phyloP scores from a whole-genome alignment of 257 asterid species.

The Salvia splendens region DNA sequence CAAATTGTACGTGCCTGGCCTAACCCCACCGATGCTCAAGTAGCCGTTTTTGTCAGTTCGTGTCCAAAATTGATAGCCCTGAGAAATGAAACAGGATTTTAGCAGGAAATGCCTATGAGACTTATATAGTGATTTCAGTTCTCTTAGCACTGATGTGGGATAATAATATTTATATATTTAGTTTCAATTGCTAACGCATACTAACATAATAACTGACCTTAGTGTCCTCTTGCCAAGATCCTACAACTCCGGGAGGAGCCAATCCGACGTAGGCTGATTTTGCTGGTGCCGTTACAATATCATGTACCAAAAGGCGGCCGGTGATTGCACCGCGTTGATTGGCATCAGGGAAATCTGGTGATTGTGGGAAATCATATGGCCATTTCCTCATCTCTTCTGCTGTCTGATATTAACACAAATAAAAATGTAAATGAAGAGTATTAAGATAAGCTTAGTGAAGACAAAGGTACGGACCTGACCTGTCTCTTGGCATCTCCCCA shows the following conservation, averaged over 20 bases:
- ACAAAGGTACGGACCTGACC: slow-evolving; percentile 31
- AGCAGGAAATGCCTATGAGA: too few relatives aligned
- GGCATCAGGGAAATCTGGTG: slow-evolving; percentile 50
- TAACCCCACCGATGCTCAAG: too few relatives aligned
- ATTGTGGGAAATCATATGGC: slow-evolving; percentile 78
- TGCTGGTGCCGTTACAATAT: slow-evolving; percentile 40
- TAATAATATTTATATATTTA: too few relatives aligned
- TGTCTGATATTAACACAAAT: slow-evolving; percentile 28
- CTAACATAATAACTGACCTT: background rate
- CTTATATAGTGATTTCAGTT: too few relatives aligned
- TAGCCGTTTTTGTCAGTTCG: too few relatives aligned
- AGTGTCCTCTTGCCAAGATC: slow-evolving; percentile 74
- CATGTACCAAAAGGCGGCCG: slow-evolving; percentile 63
- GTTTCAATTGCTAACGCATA: too few relatives aligned
- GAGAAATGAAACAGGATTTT: too few relatives aligned
- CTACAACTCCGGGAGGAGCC: slow-evolving; percentile 65
- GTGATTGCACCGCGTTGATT: slow-evolving; percentile 56
- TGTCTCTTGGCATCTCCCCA: slow-evolving; percentile 70
- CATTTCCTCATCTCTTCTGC: slow-evolving; percentile 56
- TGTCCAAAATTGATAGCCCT: too few relatives aligned
- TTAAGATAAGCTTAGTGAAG: background rate
- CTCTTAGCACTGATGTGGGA: too few relatives aligned
- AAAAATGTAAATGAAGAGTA: background rate
- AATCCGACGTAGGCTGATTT: slow-evolving; percentile 64
- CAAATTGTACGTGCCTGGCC: too few relatives aligned